A percentile compares a stretch with the other conserved stretches of the same genome.
phyloP scores from a whole-genome alignment of 441 rosid species.

The Biscutella laevigata region DNA sequence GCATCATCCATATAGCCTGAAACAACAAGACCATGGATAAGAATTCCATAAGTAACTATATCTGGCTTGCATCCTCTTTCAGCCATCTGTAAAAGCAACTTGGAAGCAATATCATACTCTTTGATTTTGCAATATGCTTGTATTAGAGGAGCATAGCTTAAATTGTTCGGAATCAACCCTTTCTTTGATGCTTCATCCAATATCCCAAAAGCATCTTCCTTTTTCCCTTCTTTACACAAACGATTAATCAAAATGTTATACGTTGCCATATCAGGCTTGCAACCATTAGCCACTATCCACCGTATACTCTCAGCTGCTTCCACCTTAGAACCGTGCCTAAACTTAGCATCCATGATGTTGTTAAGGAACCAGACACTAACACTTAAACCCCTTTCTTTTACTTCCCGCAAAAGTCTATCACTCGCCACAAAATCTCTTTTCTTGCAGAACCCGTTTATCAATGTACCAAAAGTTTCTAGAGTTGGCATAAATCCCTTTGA shows the following conservation, averaged over 20 bases:
- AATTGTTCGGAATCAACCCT: conserved; percentile 41
- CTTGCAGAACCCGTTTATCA: conserved; percentile 57
- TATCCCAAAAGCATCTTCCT: conserved; percentile 46
- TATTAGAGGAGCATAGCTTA: conserved; percentile 55
- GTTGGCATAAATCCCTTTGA: conserved; percentile 68
- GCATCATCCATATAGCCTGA: conserved; percentile 66
- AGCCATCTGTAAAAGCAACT: conserved; percentile 58
- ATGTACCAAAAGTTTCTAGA: conserved; percentile 50
- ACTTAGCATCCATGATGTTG: conserved; percentile 46
- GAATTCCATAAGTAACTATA: conserved; percentile 57
- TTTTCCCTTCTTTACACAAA: conserved; percentile 45
- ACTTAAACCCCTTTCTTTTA: conserved; percentile 50
- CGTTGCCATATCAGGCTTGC: conserved; percentile 59
- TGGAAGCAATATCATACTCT: conserved; percentile 39
- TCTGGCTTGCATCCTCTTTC: conserved; percentile 65
- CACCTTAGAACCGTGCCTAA: conserved; percentile 40
- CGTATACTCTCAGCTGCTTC: conserved; percentile 32
- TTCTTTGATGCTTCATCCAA: conserved; percentile 46
- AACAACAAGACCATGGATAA: conserved; percentile 63
- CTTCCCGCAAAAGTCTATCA: conserved; percentile 54
- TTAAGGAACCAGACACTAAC: conserved; percentile 43
- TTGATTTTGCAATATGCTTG: conserved; percentile 44
- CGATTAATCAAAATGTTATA: conserved; percentile 53
- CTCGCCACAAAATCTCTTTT: conserved; percentile 44
- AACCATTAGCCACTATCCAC: conserved; percentile 43